Conservation (phyloP, 2,329 filamentous ascomycete genomes). For the Aureobasidium namibiae region DNA sequence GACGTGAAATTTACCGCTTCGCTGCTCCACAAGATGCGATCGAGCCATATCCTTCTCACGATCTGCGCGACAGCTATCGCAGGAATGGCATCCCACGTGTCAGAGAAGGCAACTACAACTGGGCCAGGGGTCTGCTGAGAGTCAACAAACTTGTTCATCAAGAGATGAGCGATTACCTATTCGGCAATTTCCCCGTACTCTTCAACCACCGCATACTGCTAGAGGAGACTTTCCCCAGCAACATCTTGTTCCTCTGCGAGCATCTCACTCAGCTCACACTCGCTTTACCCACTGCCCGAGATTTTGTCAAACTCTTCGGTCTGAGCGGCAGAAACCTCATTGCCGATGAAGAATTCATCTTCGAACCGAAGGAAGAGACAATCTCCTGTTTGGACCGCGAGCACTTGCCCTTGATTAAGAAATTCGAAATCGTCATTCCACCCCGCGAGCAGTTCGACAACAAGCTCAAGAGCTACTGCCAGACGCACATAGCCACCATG, state of each 20-base stretch:
- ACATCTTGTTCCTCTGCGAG: neutral
- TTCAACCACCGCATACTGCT: conserved; percentile 16
- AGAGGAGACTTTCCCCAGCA: conserved; percentile 13
- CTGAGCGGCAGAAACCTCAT: neutral
- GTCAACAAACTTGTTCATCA: conserved; percentile 17
- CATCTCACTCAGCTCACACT: conserved; percentile 20
- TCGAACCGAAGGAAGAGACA: neutral
- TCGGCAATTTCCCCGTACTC: conserved; percentile 16
- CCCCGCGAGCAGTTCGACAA: neutral
- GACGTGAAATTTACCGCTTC: conserved; percentile 18
- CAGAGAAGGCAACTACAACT: neutral
- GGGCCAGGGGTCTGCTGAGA: conserved; percentile 14
- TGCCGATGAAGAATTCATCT: neutral
- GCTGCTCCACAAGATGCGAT: conserved; percentile 4
- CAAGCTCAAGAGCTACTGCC: conserved; percentile 16
- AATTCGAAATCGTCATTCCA: conserved; percentile 17
- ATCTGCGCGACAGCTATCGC: neutral
- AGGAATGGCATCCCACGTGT: neutral
- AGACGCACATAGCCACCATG: conserved; percentile 17
- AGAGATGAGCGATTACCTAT: conserved; percentile 20
- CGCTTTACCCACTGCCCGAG: conserved; percentile 15
- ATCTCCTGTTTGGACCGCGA: conserved; percentile 8
- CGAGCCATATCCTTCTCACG: neutral
- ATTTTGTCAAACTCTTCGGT: conserved; percentile 21
- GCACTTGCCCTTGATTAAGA: conserved; percentile 15